Evolutionary conservation across 306 rosid genomes (phyloP).

Genomic region (Rosa chinensis): DNA sequence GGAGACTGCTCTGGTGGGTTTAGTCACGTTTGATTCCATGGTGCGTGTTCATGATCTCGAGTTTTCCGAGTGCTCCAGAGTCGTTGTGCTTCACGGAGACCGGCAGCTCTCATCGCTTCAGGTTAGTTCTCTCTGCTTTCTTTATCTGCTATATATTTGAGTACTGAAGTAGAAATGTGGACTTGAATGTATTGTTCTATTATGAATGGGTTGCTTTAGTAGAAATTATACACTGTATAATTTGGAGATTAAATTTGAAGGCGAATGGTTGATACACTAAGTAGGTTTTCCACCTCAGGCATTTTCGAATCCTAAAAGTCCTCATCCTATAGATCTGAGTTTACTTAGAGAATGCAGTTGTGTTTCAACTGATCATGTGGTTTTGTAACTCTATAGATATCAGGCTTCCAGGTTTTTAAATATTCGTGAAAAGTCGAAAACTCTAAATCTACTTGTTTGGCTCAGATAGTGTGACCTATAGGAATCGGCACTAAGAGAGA

Average conservation of each 20-base stretch:
- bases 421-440: background rate
- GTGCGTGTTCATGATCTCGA: constrained; percentile 68
- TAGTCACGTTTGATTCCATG: constrained; percentile 78
- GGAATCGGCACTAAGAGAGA: background rate
- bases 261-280: background rate
- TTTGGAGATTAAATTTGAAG: background rate
- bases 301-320: background rate
- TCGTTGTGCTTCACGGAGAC: constrained; percentile 53
- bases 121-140: constrained; percentile 32
- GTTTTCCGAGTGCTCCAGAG: constrained; percentile 58
- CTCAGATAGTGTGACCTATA: too few species aligned
- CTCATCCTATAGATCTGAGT: background rate
- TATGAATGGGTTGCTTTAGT: too few species aligned
- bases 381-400: background rate
- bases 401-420: background rate
- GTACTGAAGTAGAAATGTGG: constrained; percentile 2
- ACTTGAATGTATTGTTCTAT: background rate
- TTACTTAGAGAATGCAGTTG: background rate
- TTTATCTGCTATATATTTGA: background rate
- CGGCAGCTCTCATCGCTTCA: constrained; percentile 61
- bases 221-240: background rate
- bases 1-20: constrained; percentile 54
- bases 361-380: background rate
- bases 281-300: background rate
- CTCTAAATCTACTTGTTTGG: background rate